Evolutionary conservation across 257 asterid genomes (phyloP), one percentile per base, ranked within the genome.

Genomic region (Oldenlandia corymbosa): DNA sequence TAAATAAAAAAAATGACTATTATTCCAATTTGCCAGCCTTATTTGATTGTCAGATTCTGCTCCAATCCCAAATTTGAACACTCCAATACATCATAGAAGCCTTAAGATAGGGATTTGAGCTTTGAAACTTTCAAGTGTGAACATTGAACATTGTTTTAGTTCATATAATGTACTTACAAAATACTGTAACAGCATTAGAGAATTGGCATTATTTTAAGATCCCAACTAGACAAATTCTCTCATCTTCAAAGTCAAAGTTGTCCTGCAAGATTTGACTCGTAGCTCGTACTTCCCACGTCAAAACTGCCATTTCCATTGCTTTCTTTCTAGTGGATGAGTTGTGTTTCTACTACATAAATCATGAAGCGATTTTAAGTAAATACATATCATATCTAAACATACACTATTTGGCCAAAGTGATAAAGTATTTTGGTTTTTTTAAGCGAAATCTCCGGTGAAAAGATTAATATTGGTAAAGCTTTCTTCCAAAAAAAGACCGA

Each of bases 261-360:
- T 27, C 66, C 55, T 31, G 1, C 53, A 4, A 34, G 39, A 4
- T 9, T 3, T 34, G 39, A 30, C 30, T 45, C 30, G 39, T 9
- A 23, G 16, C 13, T 54, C 34, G 64, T 64, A 34, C 65, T 50
- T 61, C 73, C 74, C 66, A n/a, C n/a, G n/a, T 50, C 51, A 30
- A 52, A 60, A 73, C 84, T 58, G 73, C 81, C 77, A 71, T 75
- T 75, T 67, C 53, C 43, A 62, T 69, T 66, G 55, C 69, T 9
- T 6, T 67, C 21, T 36, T 57, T n/a, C n/a, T n/a, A n/a, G n/a
- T n/a, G n/a, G n/a, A n/a, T n/a, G n/a, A n/a, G n/a, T n/a, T n/a
- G n/a, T n/a, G n/a, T n/a, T n/a, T n/a, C n/a, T n/a, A n/a, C n/a
- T n/a, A n/a, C n/a, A n/a, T n/a, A n/a, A n/a, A n/a, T n/a, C n/a